Conservation (phyloP, 1,139 yeast species). For the Suhomyces maxii region DNA sequence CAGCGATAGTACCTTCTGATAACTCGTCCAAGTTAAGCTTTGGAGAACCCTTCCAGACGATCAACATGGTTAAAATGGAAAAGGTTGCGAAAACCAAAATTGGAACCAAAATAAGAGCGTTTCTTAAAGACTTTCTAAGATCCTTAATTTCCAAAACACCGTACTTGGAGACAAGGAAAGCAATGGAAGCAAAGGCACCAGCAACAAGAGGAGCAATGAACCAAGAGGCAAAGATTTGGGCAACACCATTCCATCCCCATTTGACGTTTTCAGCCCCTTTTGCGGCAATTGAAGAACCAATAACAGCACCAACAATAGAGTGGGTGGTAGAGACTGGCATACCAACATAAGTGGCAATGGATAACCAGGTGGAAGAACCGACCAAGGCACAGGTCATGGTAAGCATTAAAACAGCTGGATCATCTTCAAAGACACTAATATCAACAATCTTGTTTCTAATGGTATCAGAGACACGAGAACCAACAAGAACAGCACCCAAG, state of each 20-base stretch:
- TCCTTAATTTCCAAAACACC: slow-evolving; percentile 60
- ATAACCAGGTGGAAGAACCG: slow-evolving; percentile 74
- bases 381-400: slow-evolving; percentile 75
- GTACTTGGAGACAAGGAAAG: slow-evolving; percentile 61
- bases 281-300: slow-evolving; percentile 77
- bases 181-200: slow-evolving; percentile 59
- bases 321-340: slow-evolving; percentile 82
- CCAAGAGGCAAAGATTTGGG: slow-evolving; percentile 79
- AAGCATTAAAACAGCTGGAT: slow-evolving; percentile 71
- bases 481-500: slow-evolving; percentile 72
- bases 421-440: slow-evolving; percentile 45
- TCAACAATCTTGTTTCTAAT: slow-evolving; percentile 64
- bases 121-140: slow-evolving; percentile 41
- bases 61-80: slow-evolving; percentile 60
- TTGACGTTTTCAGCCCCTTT: slow-evolving; percentile 54
- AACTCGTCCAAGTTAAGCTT: slow-evolving; percentile 55
- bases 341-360: slow-evolving; percentile 65
- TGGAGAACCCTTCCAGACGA: slow-evolving; percentile 76
- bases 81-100: slow-evolving; percentile 60
- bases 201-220: slow-evolving; percentile 77
- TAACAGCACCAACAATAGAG: slow-evolving; percentile 74
- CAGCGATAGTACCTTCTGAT: slow-evolving; percentile 51
- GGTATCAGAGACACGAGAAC: slow-evolving; percentile 69
- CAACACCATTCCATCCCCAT: slow-evolving; percentile 79
- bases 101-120: slow-evolving; percentile 62